phyloP scores from a whole-genome alignment of 306 rosid genomes.

The Datisca glomerata region DNA sequence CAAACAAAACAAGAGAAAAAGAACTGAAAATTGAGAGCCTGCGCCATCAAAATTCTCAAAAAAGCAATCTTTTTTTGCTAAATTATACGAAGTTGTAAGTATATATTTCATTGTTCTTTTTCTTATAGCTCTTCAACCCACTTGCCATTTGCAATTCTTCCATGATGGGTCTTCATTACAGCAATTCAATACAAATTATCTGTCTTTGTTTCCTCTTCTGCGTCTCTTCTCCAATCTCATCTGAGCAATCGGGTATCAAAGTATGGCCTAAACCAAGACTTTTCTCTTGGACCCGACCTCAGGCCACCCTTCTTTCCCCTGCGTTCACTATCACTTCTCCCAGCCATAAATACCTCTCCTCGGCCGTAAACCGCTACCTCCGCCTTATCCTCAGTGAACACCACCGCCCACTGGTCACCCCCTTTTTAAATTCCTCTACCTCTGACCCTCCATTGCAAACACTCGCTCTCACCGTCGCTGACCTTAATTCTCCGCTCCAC shows the following conservation, averaged over 20 bases:
- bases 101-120: too few species aligned
- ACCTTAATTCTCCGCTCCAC: constrained; percentile 29
- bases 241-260: constrained; percentile 14
- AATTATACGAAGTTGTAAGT: too few species aligned
- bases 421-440: constrained; percentile 16
- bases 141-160: too few species aligned
- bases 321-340: constrained; percentile 42
- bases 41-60: not conserved
- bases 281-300: constrained; percentile 51
- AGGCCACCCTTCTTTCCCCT: constrained; percentile 40
- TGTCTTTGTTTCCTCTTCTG: constrained; percentile 2
- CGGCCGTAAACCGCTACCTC: constrained; percentile 45
- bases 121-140: not conserved
- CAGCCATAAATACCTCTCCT: constrained; percentile 28
- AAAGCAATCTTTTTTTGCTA: not conserved
- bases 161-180: not conserved
- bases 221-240: not conserved
- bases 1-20: not conserved
- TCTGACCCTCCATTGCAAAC: constrained; percentile 27
- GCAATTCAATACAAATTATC: not conserved
- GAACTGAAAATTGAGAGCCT: not conserved
- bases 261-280: constrained; percentile 72
- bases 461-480: constrained; percentile 23
- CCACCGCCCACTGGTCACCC: constrained; percentile 36
- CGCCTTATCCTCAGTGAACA: constrained; percentile 44